A percentile compares a stretch with the other conserved stretches of the same genome.
phyloP scores from a whole-genome alignment of 305 asterid genomes.

The Fraxinus greggii region DNA sequence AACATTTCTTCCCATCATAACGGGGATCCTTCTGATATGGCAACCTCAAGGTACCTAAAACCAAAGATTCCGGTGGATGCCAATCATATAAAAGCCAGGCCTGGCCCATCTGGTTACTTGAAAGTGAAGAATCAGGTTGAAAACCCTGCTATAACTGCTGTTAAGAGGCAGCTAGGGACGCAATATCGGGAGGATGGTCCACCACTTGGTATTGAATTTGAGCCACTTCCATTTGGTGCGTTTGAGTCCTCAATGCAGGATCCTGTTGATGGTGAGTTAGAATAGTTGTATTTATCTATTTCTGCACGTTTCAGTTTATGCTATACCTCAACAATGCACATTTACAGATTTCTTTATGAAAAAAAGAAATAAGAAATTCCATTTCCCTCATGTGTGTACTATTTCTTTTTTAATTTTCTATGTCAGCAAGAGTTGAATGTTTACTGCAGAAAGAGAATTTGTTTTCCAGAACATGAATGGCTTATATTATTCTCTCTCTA shows the following conservation, averaged over 20 bases:
- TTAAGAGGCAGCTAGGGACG: conserved; percentile 81
- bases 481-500: background rate
- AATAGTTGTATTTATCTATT: conserved; percentile 10
- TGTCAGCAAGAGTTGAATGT: background rate
- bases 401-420: background rate
- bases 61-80: conserved; percentile 38
- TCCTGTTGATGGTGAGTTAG: conserved; percentile 50
- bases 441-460: background rate
- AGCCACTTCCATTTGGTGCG: conserved; percentile 83
- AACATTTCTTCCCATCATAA: conserved; percentile 42
- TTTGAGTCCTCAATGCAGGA: conserved; percentile 55
- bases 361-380: background rate
- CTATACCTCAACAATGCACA: background rate
- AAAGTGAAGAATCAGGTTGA: conserved; percentile 71
- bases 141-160: conserved; percentile 74
- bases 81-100: conserved; percentile 43
- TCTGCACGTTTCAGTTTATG: background rate
- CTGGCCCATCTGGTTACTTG: conserved; percentile 78
- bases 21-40: conserved; percentile 38
- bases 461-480: background rate
- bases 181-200: conserved; percentile 80
- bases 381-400: background rate
- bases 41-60: conserved; percentile 41
- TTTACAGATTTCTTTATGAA: conserved; percentile 1
- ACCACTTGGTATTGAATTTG: conserved; percentile 82